Evolutionary conservation across 2,329 filamentous ascomycete species (phyloP).

Genomic region (Botryosphaeria dothidea): DNA sequence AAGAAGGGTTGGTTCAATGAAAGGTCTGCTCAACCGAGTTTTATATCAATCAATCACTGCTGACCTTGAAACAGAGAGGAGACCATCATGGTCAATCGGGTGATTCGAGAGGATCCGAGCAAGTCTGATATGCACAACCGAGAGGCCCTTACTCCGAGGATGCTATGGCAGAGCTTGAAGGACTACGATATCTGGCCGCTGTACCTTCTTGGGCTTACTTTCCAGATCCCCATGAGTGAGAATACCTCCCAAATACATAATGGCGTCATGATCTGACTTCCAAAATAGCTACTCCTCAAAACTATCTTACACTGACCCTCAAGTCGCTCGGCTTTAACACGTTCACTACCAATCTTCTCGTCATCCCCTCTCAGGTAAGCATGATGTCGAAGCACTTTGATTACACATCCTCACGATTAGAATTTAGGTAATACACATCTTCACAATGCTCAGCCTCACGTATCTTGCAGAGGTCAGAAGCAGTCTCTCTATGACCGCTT

Average conservation of each 20-base stretch:
- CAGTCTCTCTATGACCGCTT: conserved; percentile 23
- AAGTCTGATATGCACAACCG: conserved; percentile 31
- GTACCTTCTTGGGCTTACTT: conserved; percentile 26
- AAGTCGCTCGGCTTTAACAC: conserved; percentile 27
- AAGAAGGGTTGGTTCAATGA: conserved; percentile 35
- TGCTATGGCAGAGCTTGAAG: conserved; percentile 25
- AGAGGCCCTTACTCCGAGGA: conserved; percentile 25
- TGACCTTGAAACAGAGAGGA: conserved; percentile 21
- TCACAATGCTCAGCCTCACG: conserved; percentile 24
- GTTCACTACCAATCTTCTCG: conserved; percentile 24
- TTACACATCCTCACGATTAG: no score
- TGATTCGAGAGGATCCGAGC: conserved; percentile 28
- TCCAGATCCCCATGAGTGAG: conserved; percentile 25
- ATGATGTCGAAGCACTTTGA: no score
- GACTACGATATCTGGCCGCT: conserved; percentile 29
- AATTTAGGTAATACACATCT: conserved; percentile 20
- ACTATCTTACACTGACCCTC: conserved; percentile 28
- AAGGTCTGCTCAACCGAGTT: neutral
- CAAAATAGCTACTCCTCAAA: conserved; percentile 19
- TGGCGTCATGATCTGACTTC: neutral
- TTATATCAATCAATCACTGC: rapidly evolving
- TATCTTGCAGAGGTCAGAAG: conserved; percentile 26
- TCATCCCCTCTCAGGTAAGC: conserved; percentile 22
- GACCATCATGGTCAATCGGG: conserved; percentile 29
- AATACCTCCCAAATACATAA: neutral